These are phyloP conservation scores for Calonectria henricotiae DNA, from an alignment of 2,329 filamentous ascomycete species.

Conservation along the genomic window DNA sequence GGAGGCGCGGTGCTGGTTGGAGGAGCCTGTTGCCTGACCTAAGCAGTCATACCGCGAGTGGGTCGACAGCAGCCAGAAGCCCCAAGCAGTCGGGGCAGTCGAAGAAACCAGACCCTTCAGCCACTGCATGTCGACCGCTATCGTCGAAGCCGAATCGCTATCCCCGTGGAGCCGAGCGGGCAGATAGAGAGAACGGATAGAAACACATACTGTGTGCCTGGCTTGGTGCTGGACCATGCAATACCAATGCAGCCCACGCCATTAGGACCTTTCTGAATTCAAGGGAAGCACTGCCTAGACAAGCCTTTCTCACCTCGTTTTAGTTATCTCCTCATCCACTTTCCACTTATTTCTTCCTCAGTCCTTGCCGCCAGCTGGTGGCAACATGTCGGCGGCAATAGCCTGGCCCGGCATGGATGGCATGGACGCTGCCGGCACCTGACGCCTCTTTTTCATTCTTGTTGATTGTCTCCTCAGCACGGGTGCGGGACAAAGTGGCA, in stretches of 20 bases:
- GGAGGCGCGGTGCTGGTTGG: slow-evolving; percentile 20
- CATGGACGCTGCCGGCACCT: slow-evolving; percentile 27
- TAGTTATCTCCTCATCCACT: slow-evolving; percentile 18
- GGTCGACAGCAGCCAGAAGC: slow-evolving; percentile 4
- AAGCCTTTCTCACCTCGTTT: slow-evolving; percentile 17
- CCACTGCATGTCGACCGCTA: slow-evolving; percentile 20
- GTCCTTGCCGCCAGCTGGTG: slow-evolving; percentile 21
- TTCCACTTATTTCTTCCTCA: slow-evolving; percentile 8
- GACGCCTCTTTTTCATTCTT: slow-evolving; percentile 31
- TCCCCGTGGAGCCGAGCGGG: slow-evolving; percentile 7
- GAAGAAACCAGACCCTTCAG: slow-evolving; percentile 11
- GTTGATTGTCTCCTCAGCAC: slow-evolving; percentile 11
- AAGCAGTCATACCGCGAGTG: slow-evolving; percentile 18
- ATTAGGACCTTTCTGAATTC: slow-evolving; percentile 3
- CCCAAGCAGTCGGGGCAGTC: neutral
- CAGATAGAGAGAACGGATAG: neutral
- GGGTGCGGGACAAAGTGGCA: slow-evolving; percentile 22
- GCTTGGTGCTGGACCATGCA: neutral
- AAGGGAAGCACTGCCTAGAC: neutral
- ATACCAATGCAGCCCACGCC: slow-evolving; percentile 14
- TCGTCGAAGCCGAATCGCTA: neutral
- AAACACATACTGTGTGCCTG: neutral
- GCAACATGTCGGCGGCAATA: slow-evolving; percentile 23
- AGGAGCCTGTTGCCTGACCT: slow-evolving; percentile 18
- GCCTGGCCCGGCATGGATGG: slow-evolving; percentile 31